Evolutionary conservation across 139 green algal species (phyloP), one percentile per base, ranked within the genome.

Genomic region (Chlamydomonas schloesseri): DNA sequence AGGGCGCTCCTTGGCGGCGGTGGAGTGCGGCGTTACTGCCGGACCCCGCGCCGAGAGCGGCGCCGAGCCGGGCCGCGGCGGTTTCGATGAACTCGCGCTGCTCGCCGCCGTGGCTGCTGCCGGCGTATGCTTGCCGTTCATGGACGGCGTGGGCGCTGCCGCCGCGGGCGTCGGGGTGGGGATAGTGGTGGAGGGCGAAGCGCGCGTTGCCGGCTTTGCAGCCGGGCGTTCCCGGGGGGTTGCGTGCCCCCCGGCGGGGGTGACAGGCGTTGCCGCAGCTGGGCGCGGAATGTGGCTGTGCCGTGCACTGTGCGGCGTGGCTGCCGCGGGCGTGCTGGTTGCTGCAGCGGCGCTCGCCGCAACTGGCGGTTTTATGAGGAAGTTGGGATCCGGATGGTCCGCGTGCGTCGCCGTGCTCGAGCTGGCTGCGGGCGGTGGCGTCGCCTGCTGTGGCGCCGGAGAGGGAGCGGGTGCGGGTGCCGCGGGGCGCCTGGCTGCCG

Each of bases 301-400:
- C 31, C 42, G 5, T 50, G 9, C n/a, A 1, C n/a, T 10, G 65
- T 68, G 23, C 2, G 79, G 79, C 46, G 79, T 85, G 21, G 10
- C 65, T 4, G 50, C 33, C 1, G 33, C 31, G 18, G 64, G 2
- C 0, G 58, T 75, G 62, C 37, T 34, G 9, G 58, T 26, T 10
- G 60, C 23, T 3, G 46, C 20, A 0, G 42, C 28, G 0, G 58
- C 33, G 36, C 3, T 29, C 8, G 64, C 42, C 14, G 64, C 47
- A 0, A 69, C 67, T 1, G 65, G 79, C 3, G 79, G 67, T 26
- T 85, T 85, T 18, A 85, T 68, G 36, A 85, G n/a, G 50, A 85
- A 77, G 79, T 76, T 85, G 23, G 79, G 79, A n/a, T 85, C 79
- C 1, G 67, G 79, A 20, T 85, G 79, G 28, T 73, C 47, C n/a